Percentiles rank a stretch among this genome's conserved stretches.
Conservation (phyloP, 176 grass and related monocot genomes). For the Hyparrhenia diplandra region DNA sequence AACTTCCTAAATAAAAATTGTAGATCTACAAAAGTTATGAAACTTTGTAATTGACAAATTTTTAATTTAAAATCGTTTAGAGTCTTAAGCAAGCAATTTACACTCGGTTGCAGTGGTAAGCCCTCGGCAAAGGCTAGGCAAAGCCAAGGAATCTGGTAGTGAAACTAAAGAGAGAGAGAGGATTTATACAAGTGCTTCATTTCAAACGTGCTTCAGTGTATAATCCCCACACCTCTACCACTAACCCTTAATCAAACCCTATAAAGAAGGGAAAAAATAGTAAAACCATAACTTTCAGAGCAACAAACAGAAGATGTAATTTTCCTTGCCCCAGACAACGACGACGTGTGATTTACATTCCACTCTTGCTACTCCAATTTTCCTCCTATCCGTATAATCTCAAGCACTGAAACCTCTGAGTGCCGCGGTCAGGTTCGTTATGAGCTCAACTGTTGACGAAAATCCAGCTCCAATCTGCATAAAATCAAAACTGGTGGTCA, state of each 20-base stretch:
- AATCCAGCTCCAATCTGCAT: conserved; percentile 74
- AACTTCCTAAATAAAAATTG: too few species aligned
- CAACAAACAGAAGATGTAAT: too few species aligned
- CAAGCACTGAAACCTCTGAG: conserved; percentile 25
- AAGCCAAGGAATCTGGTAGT: too few species aligned
- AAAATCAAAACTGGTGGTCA: background rate
- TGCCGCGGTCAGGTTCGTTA: conserved; percentile 45
- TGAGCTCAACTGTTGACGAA: conserved; percentile 43
- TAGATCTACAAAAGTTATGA: too few species aligned
- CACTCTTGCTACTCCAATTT: background rate
- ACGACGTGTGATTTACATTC: background rate
- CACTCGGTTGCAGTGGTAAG: too few species aligned
- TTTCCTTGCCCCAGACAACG: too few species aligned
- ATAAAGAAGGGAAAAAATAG: background rate
- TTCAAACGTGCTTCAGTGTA: background rate
- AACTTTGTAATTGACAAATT: too few species aligned
- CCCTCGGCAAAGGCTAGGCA: too few species aligned
- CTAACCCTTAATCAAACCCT: background rate
- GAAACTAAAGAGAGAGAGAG: too few species aligned
- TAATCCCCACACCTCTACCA: background rate
- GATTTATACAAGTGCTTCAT: background rate
- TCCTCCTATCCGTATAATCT: background rate
- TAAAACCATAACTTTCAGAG: background rate
- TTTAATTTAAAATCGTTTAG: too few species aligned
- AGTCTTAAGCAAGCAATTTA: too few species aligned